Evolutionary conservation across 2,329 filamentous ascomycete genomes (phyloP), one percentile per base, ranked within the genome.

Genomic region (Pseudogymnoascus sp.): DNA sequence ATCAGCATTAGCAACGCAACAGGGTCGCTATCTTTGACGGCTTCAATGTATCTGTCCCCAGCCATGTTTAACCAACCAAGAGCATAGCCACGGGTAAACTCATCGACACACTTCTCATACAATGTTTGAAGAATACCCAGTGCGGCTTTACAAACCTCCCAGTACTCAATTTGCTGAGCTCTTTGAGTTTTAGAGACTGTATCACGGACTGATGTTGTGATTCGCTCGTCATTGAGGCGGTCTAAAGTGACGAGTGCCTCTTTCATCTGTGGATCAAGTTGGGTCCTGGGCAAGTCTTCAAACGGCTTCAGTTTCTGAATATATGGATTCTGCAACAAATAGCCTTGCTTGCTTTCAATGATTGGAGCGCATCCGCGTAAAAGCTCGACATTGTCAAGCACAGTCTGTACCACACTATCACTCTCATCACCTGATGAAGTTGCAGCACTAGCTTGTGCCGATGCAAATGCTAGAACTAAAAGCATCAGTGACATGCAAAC

Each of bases 41-140:
- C 64, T 12, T 55, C 41, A 33, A 66, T 62, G 49, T 66, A 66
- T 33, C 66, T 62, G 8, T 66, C 65, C 6, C 66, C 66, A 6
- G 65, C 65, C 43, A 68, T 59, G 29, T 66, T 65, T 31, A 68
- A 59, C 63, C 62, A 63, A n/a, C 62, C 61, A 26, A 68, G 55
- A 14, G 62, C 52, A 60, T 67, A 65, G 7, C 65, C 65, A 19
- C 49, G 62, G 26, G 62, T 61, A 35, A 43, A 43, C n/a, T 49
- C 45, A 55, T 64, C 52, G 10, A 37, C 60, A 49, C 65, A 67
- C 60, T 63, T 67, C 37, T 60, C 59, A 31, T 63, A 66, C 23
- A 55, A 62, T 16, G 65, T 60, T 45, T 61, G 49, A 26, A 67
- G 63, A 33, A 64, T 12, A 10, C 31, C 43, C 21, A 67, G 45